These are phyloP conservation scores for Russula sp. DNA, from an alignment of 768 basidiomycete genomes.

Conservation along the genomic window DNA sequence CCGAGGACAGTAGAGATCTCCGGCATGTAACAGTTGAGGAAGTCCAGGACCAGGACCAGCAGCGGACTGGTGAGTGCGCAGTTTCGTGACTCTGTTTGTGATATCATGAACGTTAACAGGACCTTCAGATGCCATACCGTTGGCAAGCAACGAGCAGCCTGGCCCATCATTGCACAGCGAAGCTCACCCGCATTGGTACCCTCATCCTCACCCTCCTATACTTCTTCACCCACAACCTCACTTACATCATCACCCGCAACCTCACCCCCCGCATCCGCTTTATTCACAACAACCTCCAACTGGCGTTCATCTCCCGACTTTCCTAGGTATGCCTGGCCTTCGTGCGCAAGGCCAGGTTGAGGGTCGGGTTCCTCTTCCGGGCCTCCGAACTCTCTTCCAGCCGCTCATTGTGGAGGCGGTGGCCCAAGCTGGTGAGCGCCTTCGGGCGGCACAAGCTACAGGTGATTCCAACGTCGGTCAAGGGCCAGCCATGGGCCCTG, in stretches of 20 bases:
- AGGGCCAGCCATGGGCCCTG: conserved; percentile 5
- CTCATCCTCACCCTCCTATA: background rate
- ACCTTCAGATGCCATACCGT: conserved; percentile 2
- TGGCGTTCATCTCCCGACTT: conserved; percentile 7
- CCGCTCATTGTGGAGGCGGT: conserved; percentile 17
- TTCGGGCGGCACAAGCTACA: conserved; percentile 10
- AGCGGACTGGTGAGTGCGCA: conserved; percentile 9
- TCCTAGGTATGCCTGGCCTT: conserved; percentile 15
- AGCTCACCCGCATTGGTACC: conserved; percentile 1
- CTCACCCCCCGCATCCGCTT: background rate
- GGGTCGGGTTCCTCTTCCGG: conserved; percentile 19
- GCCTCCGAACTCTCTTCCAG: conserved; percentile 22
- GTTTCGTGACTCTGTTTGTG: background rate
- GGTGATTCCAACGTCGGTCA: background rate
- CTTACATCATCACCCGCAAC: background rate
- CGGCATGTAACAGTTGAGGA: conserved; percentile 18
- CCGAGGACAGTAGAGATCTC: background rate
- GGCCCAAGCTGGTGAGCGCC: conserved; percentile 15
- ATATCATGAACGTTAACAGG: background rate
- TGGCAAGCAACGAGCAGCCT: background rate
- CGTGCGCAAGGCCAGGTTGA: conserved; percentile 20
- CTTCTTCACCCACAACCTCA: conserved; percentile 5
- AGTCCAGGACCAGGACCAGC: conserved; percentile 10
- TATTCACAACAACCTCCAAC: background rate
- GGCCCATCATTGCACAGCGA: background rate